These are phyloP conservation scores for Cryptosporidium sp. DNA, from an alignment of 169 alveolate species.

Conservation along the genomic window DNA sequence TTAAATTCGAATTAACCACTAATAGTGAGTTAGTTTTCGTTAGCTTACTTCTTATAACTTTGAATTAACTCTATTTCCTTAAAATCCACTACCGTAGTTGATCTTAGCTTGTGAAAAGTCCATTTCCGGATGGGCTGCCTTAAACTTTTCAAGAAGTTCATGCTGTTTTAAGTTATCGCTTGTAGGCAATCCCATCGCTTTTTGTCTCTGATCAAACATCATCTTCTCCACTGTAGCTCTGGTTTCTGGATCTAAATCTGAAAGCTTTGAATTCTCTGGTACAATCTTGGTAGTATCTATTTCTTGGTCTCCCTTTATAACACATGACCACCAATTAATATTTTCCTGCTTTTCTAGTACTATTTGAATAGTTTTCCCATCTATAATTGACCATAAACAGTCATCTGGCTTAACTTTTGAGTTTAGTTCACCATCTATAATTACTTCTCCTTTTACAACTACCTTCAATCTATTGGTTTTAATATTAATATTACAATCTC, in stretches of 20 bases:
- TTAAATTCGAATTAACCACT: neutral
- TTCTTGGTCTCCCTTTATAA: conserved; percentile 93
- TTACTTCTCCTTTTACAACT: conserved; percentile 80
- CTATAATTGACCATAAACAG: conserved; percentile 95
- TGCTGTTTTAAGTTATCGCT: conserved; percentile 92
- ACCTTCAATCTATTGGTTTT: conserved; percentile 81
- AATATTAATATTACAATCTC: conserved; percentile 78
- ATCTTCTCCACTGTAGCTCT: conserved; percentile 96
- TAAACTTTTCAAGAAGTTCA: conserved; percentile 93
- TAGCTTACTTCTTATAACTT: neutral
- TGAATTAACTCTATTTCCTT: neutral
- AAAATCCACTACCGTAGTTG: conserved; percentile 81
- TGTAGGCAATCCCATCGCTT: conserved; percentile 94
- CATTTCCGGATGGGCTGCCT: conserved; percentile 97
- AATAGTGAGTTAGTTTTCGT: neutral
- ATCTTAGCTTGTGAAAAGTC: conserved; percentile 96
- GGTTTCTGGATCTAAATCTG: conserved; percentile 96
- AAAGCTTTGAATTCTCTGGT: conserved; percentile 96
- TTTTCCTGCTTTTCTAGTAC: conserved; percentile 91
- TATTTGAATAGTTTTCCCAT: conserved; percentile 87
- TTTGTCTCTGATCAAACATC: conserved; percentile 95
- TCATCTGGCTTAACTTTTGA: conserved; percentile 93
- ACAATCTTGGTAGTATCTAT: conserved; percentile 96
- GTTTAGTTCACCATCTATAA: conserved; percentile 91
- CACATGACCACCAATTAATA: conserved; percentile 97